These are phyloP conservation scores for Emmonsia crescens DNA, from an alignment of 2,329 filamentous ascomycete species.

Conservation along the genomic window DNA sequence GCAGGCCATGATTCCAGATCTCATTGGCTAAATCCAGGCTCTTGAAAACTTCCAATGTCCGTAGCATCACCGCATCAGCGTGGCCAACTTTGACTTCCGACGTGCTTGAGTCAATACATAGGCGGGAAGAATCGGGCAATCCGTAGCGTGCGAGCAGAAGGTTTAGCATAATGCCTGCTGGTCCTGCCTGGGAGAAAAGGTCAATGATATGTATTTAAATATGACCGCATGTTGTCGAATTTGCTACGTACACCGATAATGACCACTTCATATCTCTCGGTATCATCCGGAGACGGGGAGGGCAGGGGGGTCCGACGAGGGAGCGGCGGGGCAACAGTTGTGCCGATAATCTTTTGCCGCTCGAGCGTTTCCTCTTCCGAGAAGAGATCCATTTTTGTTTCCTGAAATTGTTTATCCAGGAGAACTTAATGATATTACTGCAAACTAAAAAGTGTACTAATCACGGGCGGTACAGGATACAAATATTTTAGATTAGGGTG, in stretches of 20 bases:
- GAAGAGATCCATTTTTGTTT: not conserved
- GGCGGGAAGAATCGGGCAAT: constrained; percentile 29
- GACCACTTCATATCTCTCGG: constrained; percentile 32
- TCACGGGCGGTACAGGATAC: not conserved
- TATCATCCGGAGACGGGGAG: constrained; percentile 4
- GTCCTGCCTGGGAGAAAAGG: constrained; percentile 24
- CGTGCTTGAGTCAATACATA: constrained; percentile 35
- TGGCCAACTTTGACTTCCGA: constrained; percentile 31
- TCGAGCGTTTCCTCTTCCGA: not conserved
- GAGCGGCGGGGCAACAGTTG: constrained; percentile 26
- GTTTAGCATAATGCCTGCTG: constrained; percentile 33
- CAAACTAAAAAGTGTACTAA: not conserved
- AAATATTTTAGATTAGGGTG: not conserved
- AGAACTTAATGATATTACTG: not conserved
- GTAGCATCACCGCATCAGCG: constrained; percentile 34
- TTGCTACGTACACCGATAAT: constrained; percentile 24
- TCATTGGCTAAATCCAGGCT: constrained; percentile 26
- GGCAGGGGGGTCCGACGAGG: constrained; percentile 21
- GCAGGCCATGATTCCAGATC: constrained; percentile 30
- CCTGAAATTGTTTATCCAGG: not conserved
- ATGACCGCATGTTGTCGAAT: not conserved
- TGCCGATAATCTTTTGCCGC: not conserved
- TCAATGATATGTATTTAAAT: not conserved
- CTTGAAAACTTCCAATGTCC: constrained; percentile 35
- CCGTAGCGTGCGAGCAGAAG: constrained; percentile 36